Base-by-base conservation (phyloP, 805 yeast species). In the Ogataea parapolymorpha region DNA sequence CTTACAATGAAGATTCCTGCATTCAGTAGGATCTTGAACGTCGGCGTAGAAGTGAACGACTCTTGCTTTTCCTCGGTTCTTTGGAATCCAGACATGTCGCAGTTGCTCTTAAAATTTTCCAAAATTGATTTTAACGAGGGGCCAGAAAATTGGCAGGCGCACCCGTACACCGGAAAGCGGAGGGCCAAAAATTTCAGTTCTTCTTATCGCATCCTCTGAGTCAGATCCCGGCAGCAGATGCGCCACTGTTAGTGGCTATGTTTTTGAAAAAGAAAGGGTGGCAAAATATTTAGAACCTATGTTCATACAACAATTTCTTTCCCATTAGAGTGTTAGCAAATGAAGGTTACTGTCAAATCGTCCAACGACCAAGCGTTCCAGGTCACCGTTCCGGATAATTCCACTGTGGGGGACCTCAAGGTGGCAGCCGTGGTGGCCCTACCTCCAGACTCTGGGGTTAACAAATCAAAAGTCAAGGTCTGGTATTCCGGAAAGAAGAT, bases 21-120 rank as follows among this genome's bases (percentile, higher is more conserved):
- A 63, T 85, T 84, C 32, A 83, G 61, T 35, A 77, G 71, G 41
- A 83, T 68, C 43, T 87, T 79, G 68, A 70, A 84, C 12, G 72
- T 72, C 47, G 93, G 93, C 33, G 82, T 65, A 50, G 74, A 72
- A 50, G 69, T 79, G 65, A 85, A 68, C 49, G 76, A 68, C 58
- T 76, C 72, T 42, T 54, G 51, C 41, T 51, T 45, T 42, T 45
- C 49, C 28, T 53, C 55, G 36, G 49, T 52, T 48, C 44, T 46
- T 37, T 51, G 54, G 42, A 55, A 57, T 34, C 65, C 67, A 6
- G 67, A 60, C 67, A 62, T 62, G 41, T 22, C 41, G 31, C 32
- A 20, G 22, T 28, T 37, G 37, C 34, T 26, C 18, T 26, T n/a
- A 39, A 40, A 40, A 33, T 39, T 40, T 40, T 34, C 38, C 36